Conservation (phyloP, 1,284 basidiomycete species). For the Ganoderma lingzhi region DNA sequence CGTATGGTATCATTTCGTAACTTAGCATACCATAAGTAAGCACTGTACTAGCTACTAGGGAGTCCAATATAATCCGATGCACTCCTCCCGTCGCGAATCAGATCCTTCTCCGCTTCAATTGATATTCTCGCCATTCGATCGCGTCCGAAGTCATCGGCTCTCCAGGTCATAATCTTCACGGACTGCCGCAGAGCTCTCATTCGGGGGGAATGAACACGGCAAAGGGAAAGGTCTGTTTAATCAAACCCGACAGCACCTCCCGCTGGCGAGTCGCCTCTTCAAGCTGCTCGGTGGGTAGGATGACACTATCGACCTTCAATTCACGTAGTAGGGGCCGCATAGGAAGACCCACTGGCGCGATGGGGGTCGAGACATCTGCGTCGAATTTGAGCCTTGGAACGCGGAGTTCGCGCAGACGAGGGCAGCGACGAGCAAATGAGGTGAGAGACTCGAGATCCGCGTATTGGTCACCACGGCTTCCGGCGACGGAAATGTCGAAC, state of each 20-base stretch:
- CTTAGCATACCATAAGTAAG: neutral
- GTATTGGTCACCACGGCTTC: neutral
- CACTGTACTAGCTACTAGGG: neutral
- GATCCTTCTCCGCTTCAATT: neutral
- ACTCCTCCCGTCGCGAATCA: neutral
- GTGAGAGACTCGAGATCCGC: neutral
- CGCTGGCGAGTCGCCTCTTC: neutral
- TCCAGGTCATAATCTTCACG: neutral
- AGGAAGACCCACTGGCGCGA: neutral
- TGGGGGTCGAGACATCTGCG: neutral
- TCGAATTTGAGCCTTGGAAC: neutral
- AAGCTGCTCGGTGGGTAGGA: neutral
- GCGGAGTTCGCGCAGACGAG: neutral
- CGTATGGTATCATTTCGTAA: too few species aligned
- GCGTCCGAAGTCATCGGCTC: neutral
- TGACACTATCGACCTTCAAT: neutral
- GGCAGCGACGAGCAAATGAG: neutral
- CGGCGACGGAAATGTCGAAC: neutral
- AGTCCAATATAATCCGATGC: neutral
- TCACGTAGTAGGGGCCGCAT: neutral
- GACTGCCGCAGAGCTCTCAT: neutral
- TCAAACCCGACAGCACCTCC: neutral
- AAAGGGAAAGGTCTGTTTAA: neutral
- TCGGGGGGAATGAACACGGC: neutral
- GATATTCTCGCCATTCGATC: too few species aligned